Evolutionary conservation across 2,329 filamentous ascomycete genomes (phyloP).

Genomic region (Kalmusia sp.): DNA sequence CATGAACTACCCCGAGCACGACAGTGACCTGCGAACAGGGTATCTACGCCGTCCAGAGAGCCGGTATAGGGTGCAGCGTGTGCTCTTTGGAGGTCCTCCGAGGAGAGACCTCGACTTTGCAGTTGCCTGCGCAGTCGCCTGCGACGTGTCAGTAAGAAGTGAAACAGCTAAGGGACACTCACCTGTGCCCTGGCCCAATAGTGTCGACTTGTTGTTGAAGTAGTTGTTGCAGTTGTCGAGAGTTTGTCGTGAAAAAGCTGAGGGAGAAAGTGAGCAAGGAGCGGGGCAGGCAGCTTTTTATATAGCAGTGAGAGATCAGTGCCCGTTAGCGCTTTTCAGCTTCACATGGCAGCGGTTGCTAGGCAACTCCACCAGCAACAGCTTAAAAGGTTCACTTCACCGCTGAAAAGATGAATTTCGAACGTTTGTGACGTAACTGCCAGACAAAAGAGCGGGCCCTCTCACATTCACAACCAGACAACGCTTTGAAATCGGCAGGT

Average conservation of each 20-base stretch:
- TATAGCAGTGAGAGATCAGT: background rate
- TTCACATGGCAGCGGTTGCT: background rate
- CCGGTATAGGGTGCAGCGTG: conserved; percentile 9
- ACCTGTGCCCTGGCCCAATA: conserved; percentile 10
- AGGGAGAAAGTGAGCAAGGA: background rate
- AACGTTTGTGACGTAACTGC: background rate
- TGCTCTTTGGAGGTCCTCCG: conserved; percentile 1
- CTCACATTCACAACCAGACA: too few relatives aligned
- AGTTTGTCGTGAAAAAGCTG: conserved; percentile 3
- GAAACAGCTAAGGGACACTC: background rate
- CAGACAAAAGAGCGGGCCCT: too few relatives aligned
- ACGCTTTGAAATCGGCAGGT: too few relatives aligned
- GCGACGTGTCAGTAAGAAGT: background rate
- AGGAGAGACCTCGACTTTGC: background rate
- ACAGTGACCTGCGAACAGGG: conserved; percentile 1
- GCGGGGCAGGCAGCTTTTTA: background rate
- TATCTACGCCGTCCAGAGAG: conserved; percentile 5
- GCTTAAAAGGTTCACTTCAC: background rate
- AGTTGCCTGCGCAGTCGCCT: background rate
- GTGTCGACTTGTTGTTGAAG: background rate
- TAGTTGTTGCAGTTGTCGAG: background rate
- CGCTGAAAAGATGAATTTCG: background rate
- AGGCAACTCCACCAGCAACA: background rate
- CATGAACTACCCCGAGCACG: conserved; percentile 4
- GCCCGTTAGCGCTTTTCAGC: background rate